These are phyloP conservation scores for Senecio squalidus DNA, from an alignment of 140 eudicot species.

Conservation along the genomic window DNA sequence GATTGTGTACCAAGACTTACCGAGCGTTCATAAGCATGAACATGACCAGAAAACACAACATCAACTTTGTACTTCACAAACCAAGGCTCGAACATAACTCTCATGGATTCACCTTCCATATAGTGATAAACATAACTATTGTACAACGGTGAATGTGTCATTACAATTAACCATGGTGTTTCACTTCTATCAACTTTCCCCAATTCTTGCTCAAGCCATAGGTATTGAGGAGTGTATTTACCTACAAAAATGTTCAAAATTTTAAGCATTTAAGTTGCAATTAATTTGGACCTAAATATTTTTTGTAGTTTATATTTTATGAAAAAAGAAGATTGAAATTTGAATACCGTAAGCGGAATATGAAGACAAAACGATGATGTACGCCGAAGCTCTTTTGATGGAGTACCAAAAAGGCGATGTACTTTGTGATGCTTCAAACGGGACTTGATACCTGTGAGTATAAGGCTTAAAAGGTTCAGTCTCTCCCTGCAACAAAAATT, in stretches of 20 bases:
- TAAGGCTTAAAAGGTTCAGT: slow-evolving; percentile 66
- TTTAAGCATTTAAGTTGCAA: not conserved
- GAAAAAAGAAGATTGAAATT: not conserved
- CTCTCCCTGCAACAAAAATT: slow-evolving; percentile 64
- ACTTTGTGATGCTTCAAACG: slow-evolving; percentile 64
- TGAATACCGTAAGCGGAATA: slow-evolving; percentile 65
- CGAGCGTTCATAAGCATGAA: slow-evolving; percentile 73
- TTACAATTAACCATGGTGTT: slow-evolving; percentile 81
- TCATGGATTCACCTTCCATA: slow-evolving; percentile 92
- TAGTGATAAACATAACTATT: slow-evolving; percentile 68
- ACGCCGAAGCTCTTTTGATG: slow-evolving; percentile 83
- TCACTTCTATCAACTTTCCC: slow-evolving; percentile 50
- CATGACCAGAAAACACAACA: slow-evolving; percentile 72
- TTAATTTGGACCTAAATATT: not conserved
- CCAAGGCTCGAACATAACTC: slow-evolving; percentile 65
- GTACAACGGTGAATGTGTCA: slow-evolving; percentile 60
- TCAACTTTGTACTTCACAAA: slow-evolving; percentile 72
- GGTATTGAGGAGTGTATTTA: slow-evolving; percentile 68
- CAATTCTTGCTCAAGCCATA: slow-evolving; percentile 56
- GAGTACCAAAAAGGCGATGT: slow-evolving; percentile 86
- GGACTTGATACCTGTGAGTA: slow-evolving; percentile 57
- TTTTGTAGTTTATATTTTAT: not conserved
- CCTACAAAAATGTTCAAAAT: slow-evolving; percentile 25
- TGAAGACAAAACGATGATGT: slow-evolving; percentile 57
- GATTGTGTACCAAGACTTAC: slow-evolving; percentile 24